Evolutionary conservation across 129 eudicot species (phyloP).

Genomic region (Apium graveolens): DNA sequence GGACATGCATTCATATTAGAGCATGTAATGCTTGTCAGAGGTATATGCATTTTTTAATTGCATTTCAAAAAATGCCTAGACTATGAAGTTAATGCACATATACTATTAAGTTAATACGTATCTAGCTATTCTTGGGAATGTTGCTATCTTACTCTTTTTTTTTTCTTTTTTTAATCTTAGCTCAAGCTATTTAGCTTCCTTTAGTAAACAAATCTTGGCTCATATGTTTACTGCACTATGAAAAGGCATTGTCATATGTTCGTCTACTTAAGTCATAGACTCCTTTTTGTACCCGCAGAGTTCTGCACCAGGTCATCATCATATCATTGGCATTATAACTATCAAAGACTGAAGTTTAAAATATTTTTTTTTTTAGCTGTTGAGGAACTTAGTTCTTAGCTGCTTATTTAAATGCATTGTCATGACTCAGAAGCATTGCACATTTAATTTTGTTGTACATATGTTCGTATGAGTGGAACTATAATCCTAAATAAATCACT

Average conservation of each 20-base stretch:
- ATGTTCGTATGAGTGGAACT: background rate
- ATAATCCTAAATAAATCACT: constrained; percentile 10
- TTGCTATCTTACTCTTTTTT: background rate
- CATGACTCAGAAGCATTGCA: background rate
- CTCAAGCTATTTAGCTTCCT: background rate
- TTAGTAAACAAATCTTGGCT: background rate
- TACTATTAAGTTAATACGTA: background rate
- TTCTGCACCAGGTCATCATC: background rate
- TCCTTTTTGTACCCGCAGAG: background rate
- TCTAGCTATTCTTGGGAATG: background rate
- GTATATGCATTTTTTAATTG: background rate
- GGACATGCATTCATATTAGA: background rate
- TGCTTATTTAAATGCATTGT: background rate
- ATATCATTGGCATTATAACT: background rate
- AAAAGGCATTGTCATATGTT: background rate
- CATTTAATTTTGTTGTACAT: background rate
- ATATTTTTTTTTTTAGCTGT: background rate
- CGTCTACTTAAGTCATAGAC: background rate
- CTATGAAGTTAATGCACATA: background rate
- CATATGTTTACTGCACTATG: background rate
- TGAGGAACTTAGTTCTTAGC: constrained; percentile 4
- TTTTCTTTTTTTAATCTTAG: background rate
- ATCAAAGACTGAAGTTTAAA: background rate
- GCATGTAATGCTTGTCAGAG: background rate
- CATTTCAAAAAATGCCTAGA: background rate